phyloP scores from a whole-genome alignment of 2,329 filamentous ascomycete genomes.

The Pseudogymnoascus destructans region DNA sequence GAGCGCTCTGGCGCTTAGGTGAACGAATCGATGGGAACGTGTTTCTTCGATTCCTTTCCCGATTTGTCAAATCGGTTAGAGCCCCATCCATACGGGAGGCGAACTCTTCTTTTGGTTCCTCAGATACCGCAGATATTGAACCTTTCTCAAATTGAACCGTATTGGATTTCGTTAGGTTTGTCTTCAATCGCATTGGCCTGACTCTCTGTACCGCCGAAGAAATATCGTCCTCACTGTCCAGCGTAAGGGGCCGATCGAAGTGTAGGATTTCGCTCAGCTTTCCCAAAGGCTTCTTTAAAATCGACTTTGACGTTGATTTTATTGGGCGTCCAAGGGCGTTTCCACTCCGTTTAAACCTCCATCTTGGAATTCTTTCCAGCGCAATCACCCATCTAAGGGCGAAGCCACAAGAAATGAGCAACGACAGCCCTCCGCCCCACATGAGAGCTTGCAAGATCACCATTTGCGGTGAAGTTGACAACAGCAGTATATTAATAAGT shows the following conservation, averaged over 20 bases:
- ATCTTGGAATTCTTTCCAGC: conserved; percentile 77
- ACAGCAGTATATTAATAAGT: conserved; percentile 67
- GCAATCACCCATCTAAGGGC: conserved; percentile 74
- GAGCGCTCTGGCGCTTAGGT: not conserved
- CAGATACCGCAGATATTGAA: conserved; percentile 19
- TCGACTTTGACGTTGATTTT: conserved; percentile 8
- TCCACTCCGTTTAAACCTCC: conserved; percentile 59
- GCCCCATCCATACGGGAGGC: not conserved
- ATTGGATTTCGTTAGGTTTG: not conserved
- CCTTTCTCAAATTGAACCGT: not conserved
- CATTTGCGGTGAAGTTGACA: conserved; percentile 69
- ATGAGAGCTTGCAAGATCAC: conserved; percentile 74
- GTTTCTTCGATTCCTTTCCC: not conserved
- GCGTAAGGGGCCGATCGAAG: not conserved
- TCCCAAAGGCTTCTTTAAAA: not conserved
- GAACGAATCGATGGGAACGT: not conserved
- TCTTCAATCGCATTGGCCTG: not conserved
- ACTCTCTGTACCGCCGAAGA: conserved; percentile 1
- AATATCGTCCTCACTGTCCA: conserved; percentile 5
- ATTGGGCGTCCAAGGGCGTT: not conserved
- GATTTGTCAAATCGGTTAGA: not conserved
- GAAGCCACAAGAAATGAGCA: conserved; percentile 60
- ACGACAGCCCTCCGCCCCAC: conserved; percentile 67
- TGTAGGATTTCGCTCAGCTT: conserved; percentile 4
- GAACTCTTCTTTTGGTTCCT: conserved; percentile 17